phyloP scores from a whole-genome alignment of 192 early-diverging fungal species.

The Mortierella hygrophila region DNA sequence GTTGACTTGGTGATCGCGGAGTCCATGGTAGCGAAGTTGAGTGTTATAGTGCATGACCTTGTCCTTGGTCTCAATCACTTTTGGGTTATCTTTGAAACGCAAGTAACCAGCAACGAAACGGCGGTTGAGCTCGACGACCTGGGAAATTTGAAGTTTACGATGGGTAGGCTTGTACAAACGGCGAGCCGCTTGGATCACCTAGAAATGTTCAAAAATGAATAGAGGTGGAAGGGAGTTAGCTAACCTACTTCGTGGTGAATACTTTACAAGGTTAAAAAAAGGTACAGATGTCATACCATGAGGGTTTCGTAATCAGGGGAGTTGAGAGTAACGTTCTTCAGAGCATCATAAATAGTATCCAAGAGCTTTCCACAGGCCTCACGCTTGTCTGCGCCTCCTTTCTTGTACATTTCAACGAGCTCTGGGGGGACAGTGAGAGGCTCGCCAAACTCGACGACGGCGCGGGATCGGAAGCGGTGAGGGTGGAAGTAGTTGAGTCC shows the following conservation, averaged over 20 bases:
- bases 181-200: constrained; percentile 93
- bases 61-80: constrained; percentile 82
- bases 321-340: constrained; percentile 93
- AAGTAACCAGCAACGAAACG: constrained; percentile 89
- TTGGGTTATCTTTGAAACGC: constrained; percentile 85
- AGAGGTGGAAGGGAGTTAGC: neutral
- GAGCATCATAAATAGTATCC: constrained; percentile 79
- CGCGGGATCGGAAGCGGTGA: constrained; percentile 93
- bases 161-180: constrained; percentile 91
- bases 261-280: neutral
- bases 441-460: constrained; percentile 97
- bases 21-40: constrained; percentile 91
- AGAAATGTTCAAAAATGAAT: neutral
- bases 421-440: constrained; percentile 85
- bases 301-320: constrained; percentile 94
- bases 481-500: constrained; percentile 98
- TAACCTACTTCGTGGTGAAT: neutral
- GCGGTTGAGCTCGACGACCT: constrained; percentile 91
- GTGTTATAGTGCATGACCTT: constrained; percentile 89
- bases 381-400: constrained; percentile 87
- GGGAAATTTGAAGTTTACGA: constrained; percentile 86
- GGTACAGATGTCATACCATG: constrained; percentile 68
- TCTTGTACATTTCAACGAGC: constrained; percentile 85
- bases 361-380: constrained; percentile 86
- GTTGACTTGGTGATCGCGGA: constrained; percentile 96